A percentile compares a stretch with the other conserved stretches of the same genome.
phyloP scores from a whole-genome alignment of 768 basidiomycete species.

The Cystoderma amianthinum region DNA sequence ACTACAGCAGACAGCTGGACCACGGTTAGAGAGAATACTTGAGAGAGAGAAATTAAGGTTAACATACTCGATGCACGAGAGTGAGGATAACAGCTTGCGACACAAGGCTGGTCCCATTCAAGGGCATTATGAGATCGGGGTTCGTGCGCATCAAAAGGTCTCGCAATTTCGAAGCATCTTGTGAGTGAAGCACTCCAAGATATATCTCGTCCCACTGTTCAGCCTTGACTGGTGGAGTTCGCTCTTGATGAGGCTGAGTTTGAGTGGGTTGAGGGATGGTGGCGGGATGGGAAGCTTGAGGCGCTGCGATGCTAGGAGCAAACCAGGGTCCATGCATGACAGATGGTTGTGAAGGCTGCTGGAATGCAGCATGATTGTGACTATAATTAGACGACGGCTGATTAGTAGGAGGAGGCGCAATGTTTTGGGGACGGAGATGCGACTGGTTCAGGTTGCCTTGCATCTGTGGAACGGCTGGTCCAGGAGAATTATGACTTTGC shows the following conservation, averaged over 20 bases:
- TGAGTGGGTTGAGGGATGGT: slow-evolving; percentile 54
- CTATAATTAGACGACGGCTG: slow-evolving; percentile 29
- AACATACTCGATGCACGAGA: slow-evolving; percentile 71
- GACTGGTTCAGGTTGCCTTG: slow-evolving; percentile 26
- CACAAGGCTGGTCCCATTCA: slow-evolving; percentile 60
- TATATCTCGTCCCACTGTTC: slow-evolving; percentile 88
- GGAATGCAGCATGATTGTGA: slow-evolving; percentile 27
- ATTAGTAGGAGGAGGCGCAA: slow-evolving; percentile 24
- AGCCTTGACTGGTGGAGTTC: slow-evolving; percentile 46
- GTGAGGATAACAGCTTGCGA: slow-evolving; percentile 84
- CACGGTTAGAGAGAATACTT: slow-evolving; percentile 5
- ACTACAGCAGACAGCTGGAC: slow-evolving; percentile 65
- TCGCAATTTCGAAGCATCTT: slow-evolving; percentile 68
- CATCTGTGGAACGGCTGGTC: slow-evolving; percentile 27
- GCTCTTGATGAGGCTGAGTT: slow-evolving; percentile 28
- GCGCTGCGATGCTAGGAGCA: slow-evolving; percentile 60
- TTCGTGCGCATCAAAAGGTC: slow-evolving; percentile 69
- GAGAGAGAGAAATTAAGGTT: slow-evolving; percentile 2
- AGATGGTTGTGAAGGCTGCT: slow-evolving; percentile 27
- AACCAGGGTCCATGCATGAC: slow-evolving; percentile 56
- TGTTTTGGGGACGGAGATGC: slow-evolving; percentile 36
- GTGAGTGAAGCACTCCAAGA: slow-evolving; percentile 66
- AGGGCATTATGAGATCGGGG: slow-evolving; percentile 75
- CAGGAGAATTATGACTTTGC: slow-evolving; percentile 31
- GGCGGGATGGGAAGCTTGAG: slow-evolving; percentile 76